phyloP scores from a whole-genome alignment of 2,329 filamentous ascomycete species.

The Aspergillus unguis region DNA sequence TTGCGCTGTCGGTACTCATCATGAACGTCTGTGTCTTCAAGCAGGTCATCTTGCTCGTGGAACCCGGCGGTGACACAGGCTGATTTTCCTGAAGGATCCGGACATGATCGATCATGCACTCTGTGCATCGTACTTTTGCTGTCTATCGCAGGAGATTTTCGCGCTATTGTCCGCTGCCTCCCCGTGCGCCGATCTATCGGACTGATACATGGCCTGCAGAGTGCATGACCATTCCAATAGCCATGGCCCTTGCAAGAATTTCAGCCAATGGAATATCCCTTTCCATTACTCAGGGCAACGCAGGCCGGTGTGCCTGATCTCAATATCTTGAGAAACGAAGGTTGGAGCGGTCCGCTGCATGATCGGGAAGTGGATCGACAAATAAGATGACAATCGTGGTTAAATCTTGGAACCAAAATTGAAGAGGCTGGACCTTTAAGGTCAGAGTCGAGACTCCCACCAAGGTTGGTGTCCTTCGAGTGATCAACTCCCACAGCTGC shows the following conservation, averaged over 20 bases:
- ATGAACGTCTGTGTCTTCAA: background rate
- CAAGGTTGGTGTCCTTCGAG: no score
- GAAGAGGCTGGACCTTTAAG: conserved; percentile 20
- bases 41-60: background rate
- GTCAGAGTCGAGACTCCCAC: background rate
- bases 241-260: background rate
- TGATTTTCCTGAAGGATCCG: conserved; percentile 5
- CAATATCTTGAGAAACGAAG: conserved; percentile 19
- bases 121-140: conserved; percentile 2
- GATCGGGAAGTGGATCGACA: conserved; percentile 32
- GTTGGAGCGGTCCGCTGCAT: conserved; percentile 40
- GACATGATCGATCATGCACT: conserved; percentile 20
- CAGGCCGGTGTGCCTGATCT: no score
- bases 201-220: conserved; percentile 4
- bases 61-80: background rate
- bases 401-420: conserved; percentile 5
- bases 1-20: background rate
- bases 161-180: conserved; percentile 14
- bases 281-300: background rate
- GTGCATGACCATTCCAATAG: conserved; percentile 13
- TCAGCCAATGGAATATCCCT: conserved; percentile 4
- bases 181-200: conserved; percentile 18
- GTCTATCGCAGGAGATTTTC: conserved; percentile 14
- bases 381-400: conserved; percentile 10
- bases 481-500: background rate